phyloP scores from a whole-genome alignment of 2,329 filamentous ascomycete species.

The Penicillium sp. region DNA sequence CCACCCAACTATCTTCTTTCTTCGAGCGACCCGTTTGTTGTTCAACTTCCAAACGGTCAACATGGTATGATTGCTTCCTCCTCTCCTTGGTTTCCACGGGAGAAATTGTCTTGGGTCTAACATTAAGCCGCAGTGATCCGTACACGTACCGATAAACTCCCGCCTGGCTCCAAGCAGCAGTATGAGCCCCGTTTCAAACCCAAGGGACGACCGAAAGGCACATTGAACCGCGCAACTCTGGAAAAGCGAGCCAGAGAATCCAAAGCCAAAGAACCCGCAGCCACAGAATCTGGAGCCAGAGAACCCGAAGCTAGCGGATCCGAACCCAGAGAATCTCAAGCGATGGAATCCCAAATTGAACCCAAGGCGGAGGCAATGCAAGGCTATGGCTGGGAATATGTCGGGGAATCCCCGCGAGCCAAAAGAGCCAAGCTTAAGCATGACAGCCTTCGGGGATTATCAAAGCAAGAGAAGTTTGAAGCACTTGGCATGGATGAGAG shows the following conservation, averaged over 20 bases:
- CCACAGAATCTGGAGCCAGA: neutral
- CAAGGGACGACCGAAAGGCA: constrained; percentile 19
- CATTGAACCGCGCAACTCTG: constrained; percentile 14
- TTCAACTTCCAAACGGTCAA: constrained; percentile 30
- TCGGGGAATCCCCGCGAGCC: neutral
- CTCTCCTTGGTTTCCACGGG: constrained; percentile 1
- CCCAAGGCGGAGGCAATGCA: neutral
- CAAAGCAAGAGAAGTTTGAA: constrained; percentile 41
- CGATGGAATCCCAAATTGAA: neutral
- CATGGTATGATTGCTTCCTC: constrained; percentile 28
- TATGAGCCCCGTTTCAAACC: constrained; percentile 5
- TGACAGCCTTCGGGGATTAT: constrained; percentile 30
- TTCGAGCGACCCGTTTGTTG: constrained; percentile 36
- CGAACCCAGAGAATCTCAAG: neutral
- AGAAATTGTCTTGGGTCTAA: constrained; percentile 8
- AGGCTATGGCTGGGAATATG: constrained; percentile 9
- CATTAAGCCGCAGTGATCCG: constrained; percentile 9
- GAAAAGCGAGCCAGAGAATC: neutral
- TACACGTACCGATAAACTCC: constrained; percentile 9
- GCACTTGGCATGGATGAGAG: constrained; percentile 42
- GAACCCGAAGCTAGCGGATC: neutral
- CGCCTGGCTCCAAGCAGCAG: constrained; percentile 9
- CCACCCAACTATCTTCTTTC: constrained; percentile 38
- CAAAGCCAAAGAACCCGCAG: neutral
- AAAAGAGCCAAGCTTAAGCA: constrained; percentile 20